phyloP scores from a whole-genome alignment of 2,329 filamentous ascomycete genomes.

The Ophiostoma pallidulum region DNA sequence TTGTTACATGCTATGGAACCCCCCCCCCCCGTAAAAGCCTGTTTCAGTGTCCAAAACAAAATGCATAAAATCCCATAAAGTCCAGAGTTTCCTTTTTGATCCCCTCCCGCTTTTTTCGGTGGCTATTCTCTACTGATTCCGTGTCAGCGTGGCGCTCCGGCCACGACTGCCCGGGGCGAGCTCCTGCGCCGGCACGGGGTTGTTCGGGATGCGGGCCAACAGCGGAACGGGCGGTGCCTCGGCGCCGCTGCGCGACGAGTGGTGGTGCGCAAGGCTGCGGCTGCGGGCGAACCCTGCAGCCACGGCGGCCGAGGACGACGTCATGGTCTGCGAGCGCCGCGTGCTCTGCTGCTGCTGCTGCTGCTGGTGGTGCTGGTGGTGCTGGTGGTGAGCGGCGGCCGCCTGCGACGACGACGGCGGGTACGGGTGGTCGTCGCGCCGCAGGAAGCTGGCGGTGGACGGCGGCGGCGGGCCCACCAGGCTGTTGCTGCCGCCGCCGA shows the following conservation, averaged over 20 bases:
- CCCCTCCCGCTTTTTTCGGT: background rate
- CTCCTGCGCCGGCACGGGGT: background rate
- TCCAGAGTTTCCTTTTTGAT: background rate
- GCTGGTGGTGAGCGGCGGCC: background rate
- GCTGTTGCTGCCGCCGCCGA: background rate
- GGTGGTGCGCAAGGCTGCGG: constrained; percentile 10
- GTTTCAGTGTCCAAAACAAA: no score
- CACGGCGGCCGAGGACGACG: constrained; percentile 8
- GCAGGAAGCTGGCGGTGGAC: constrained; percentile 1
- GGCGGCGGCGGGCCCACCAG: background rate
- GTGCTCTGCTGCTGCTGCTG: background rate
- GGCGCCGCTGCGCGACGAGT: background rate
- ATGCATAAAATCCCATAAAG: background rate
- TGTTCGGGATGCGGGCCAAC: constrained; percentile 5
- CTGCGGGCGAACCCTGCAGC: constrained; percentile 9
- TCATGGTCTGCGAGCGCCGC: constrained; percentile 14
- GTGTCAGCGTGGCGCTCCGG: background rate
- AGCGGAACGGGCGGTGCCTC: constrained; percentile 12
- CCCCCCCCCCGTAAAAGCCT: no score
- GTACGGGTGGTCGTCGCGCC: constrained; percentile 11
- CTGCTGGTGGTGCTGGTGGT: background rate
- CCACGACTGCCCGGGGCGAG: background rate
- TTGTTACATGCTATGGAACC: no score
- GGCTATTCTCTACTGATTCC: background rate
- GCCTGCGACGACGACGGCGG: no score